These are phyloP conservation scores for Lonicera japonica DNA, from an alignment of 129 eudicot genomes.

Conservation along the genomic window DNA sequence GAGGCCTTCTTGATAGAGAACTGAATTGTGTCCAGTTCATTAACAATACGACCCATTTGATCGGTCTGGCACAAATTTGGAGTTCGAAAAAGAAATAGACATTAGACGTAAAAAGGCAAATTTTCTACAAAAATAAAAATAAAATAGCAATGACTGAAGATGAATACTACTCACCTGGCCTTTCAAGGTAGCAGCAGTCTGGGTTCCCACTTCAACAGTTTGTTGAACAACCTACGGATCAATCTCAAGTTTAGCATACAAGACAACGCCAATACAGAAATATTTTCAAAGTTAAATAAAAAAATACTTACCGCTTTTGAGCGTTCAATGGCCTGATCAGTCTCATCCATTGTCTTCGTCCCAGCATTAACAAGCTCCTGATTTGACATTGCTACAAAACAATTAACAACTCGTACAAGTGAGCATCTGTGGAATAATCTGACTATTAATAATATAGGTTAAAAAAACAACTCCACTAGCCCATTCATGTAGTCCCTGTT, in stretches of 20 bases:
- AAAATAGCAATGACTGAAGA: neutral
- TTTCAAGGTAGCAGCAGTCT: conserved; percentile 81
- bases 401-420: conserved; percentile 11
- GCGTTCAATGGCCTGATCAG: conserved; percentile 98
- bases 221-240: conserved; percentile 74
- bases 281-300: neutral
- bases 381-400: conserved; percentile 74
- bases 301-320: conserved; percentile 63
- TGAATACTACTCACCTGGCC: conserved; percentile 75
- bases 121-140: neutral
- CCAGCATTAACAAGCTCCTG: conserved; percentile 93
- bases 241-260: conserved; percentile 14
- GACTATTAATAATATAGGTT: neutral
- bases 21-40: conserved; percentile 90
- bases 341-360: conserved; percentile 75
- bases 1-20: conserved; percentile 93
- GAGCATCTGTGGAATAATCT: neutral
- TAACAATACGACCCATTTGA: conserved; percentile 92
- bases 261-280: neutral
- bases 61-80: conserved; percentile 54
- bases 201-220: conserved; percentile 94
- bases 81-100: neutral
- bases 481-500: no score
- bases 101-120: conserved; percentile 6
- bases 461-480: no score